Conservation (phyloP, 768 basidiomycete species). For the Leccinellum rugosiceps region DNA sequence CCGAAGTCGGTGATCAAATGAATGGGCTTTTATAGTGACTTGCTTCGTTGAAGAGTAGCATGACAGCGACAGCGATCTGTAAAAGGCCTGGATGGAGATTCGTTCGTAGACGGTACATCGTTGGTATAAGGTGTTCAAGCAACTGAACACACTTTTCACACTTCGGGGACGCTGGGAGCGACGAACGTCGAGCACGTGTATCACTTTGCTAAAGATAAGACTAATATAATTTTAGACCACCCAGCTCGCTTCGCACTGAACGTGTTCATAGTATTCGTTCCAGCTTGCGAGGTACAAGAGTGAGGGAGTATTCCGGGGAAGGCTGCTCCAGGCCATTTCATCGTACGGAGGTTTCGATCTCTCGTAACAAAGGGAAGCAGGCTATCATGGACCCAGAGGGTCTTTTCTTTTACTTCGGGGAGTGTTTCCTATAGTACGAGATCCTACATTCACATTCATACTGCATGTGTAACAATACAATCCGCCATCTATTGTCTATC, state of each 20-base stretch:
- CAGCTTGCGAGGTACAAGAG: slow-evolving; percentile 70
- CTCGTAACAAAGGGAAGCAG: slow-evolving; percentile 46
- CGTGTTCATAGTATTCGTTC: neutral
- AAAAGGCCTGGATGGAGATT: neutral
- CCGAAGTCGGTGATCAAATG: no score
- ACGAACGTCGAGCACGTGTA: slow-evolving; percentile 83
- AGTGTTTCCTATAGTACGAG: neutral
- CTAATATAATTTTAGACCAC: neutral
- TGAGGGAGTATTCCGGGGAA: slow-evolving; percentile 62
- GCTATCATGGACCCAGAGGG: no score
- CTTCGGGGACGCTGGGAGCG: slow-evolving; percentile 79
- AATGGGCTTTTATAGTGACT: no score
- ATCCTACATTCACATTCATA: neutral
- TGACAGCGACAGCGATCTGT: no score
- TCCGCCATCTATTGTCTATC: slow-evolving; percentile 3
- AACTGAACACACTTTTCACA: slow-evolving; percentile 83
- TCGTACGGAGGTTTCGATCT: slow-evolving; percentile 92
- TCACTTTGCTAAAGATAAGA: neutral
- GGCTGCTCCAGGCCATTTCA: slow-evolving; percentile 82
- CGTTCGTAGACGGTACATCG: neutral
- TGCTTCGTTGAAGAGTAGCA: no score
- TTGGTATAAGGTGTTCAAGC: slow-evolving; percentile 69
- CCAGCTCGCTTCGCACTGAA: no score
- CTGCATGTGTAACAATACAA: slow-evolving; percentile 6
- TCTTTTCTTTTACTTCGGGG: neutral